phyloP scores from a whole-genome alignment of 306 rosid genomes.

The Prunus mongolica region DNA sequence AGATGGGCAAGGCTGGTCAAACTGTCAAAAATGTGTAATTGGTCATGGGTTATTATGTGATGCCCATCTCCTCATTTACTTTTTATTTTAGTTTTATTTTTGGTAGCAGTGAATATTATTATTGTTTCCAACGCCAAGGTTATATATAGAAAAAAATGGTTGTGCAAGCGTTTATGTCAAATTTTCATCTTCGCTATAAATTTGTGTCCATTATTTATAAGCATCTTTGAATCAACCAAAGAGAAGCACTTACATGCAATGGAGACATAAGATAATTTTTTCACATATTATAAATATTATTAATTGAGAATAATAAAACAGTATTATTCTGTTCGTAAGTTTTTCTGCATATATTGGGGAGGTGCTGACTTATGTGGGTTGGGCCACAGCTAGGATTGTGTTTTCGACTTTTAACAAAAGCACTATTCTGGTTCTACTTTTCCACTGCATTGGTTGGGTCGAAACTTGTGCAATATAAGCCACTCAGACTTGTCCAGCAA shows the following conservation, averaged over 20 bases:
- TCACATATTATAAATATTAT: too few relatives aligned
- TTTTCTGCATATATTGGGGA: neutral
- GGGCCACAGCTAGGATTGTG: neutral
- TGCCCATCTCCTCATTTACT: neutral
- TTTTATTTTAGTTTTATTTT: neutral
- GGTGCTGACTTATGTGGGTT: neutral
- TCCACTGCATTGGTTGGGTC: neutral
- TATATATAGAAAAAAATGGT: neutral
- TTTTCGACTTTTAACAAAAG: neutral
- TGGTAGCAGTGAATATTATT: constrained; percentile 12
- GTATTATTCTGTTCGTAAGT: too few relatives aligned
- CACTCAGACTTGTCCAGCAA: neutral
- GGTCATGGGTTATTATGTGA: neutral
- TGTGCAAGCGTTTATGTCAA: neutral
- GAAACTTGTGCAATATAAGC: neutral
- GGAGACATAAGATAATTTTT: too few relatives aligned
- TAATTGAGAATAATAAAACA: rapidly evolving
- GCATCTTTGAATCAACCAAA: too few relatives aligned
- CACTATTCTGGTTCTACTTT: too few relatives aligned
- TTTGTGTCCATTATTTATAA: too few relatives aligned
- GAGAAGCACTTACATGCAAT: too few relatives aligned
- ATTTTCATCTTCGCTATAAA: neutral
- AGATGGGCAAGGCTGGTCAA: constrained; percentile 36
- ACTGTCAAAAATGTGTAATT: constrained; percentile 35
- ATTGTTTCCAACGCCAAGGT: constrained; percentile 17